Evolutionary conservation across 169 alveolate species (phyloP).

Genomic region (Plasmodium cynomolgi): DNA sequence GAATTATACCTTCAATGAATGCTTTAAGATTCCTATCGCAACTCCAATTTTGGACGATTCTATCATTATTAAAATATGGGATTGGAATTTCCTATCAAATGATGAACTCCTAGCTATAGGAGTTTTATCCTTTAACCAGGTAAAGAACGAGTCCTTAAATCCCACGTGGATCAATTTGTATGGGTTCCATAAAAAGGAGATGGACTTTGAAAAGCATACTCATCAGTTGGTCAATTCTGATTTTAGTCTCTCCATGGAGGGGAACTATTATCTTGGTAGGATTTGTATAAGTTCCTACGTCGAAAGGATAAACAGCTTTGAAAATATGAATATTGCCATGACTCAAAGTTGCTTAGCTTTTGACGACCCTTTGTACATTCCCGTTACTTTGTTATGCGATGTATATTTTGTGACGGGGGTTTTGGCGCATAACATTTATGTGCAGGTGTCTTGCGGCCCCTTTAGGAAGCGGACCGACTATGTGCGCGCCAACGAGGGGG

Average conservation of each 20-base stretch:
- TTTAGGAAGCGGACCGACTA: constrained; percentile 84
- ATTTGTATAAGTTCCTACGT: constrained; percentile 90
- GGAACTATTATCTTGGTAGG: constrained; percentile 89
- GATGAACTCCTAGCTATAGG: constrained; percentile 83
- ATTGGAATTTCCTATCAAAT: constrained; percentile 69
- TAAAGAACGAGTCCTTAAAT: constrained; percentile 80
- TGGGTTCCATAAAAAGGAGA: constrained; percentile 83
- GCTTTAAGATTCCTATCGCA: constrained; percentile 91
- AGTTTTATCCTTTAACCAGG: constrained; percentile 83
- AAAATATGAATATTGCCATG: constrained; percentile 89
- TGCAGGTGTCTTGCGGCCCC: constrained; percentile 91
- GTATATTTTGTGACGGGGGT: constrained; percentile 88
- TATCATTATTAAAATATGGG: constrained; percentile 91
- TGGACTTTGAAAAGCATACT: constrained; percentile 69
- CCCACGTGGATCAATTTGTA: constrained; percentile 93
- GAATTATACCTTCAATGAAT: constrained; percentile 91
- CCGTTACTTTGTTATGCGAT: constrained; percentile 88
- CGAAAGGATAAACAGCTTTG: constrained; percentile 86
- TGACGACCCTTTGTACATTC: constrained; percentile 88
- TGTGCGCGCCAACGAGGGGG: constrained; percentile 75
- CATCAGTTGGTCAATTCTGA: constrained; percentile 56
- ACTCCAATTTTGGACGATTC: constrained; percentile 92
- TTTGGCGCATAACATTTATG: constrained; percentile 65
- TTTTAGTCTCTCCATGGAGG: constrained; percentile 64
- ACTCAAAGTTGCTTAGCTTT: constrained; percentile 87